Evolutionary conservation across 441 rosid species (phyloP).

Genomic region (Francoa sonchifolia): DNA sequence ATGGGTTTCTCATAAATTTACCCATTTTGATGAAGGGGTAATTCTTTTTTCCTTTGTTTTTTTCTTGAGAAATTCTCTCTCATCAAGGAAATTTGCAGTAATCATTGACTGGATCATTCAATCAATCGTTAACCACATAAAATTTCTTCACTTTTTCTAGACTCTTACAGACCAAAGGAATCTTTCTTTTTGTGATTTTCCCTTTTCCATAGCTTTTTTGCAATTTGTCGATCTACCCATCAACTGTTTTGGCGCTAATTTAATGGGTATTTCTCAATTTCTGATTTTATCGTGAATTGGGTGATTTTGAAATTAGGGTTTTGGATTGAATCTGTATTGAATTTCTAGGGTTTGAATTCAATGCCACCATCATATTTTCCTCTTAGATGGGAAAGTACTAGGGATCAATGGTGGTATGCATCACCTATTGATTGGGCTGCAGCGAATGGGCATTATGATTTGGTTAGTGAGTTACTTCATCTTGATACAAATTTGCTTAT

Average conservation of each 20-base stretch:
- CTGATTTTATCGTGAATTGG: slow-evolving; percentile 4
- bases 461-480: slow-evolving; percentile 71
- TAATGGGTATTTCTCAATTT: neutral
- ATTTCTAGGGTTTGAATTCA: too few relatives aligned
- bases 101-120: neutral
- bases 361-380: slow-evolving; percentile 79
- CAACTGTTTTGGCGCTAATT: neutral
- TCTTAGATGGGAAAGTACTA: slow-evolving; percentile 97
- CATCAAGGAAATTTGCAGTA: neutral
- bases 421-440: slow-evolving; percentile 96
- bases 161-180: neutral
- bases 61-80: too few relatives aligned
- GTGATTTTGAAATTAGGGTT: too few relatives aligned
- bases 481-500: slow-evolving; percentile 82
- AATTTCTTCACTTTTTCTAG: neutral
- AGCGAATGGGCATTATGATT: slow-evolving; percentile 77
- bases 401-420: slow-evolving; percentile 99
- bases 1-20: too few relatives aligned
- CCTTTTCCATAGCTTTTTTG: neutral
- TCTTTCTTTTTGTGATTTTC: neutral
- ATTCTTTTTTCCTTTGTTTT: too few relatives aligned
- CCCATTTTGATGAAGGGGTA: too few relatives aligned
- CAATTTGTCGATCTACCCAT: neutral
- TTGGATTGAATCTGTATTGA: too few relatives aligned
- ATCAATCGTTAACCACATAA: neutral